Evolutionary conservation across 345 rosid genomes (phyloP).

Genomic region (sweet orange (Citrus sinensis)): DNA sequence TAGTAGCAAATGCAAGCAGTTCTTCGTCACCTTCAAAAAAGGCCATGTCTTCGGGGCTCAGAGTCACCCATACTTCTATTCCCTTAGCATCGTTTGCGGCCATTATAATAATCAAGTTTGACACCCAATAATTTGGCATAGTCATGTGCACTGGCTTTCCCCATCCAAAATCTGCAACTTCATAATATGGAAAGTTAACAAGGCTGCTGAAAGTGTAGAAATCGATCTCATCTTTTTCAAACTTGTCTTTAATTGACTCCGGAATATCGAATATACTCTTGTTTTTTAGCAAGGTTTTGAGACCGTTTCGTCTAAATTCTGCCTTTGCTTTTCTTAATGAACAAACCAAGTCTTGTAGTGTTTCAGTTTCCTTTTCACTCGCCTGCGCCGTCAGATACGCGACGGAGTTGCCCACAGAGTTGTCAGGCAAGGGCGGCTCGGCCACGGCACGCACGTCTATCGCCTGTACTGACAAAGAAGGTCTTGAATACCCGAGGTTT

Average conservation of each 20-base stretch:
- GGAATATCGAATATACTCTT: neutral
- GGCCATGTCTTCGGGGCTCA: conserved; percentile 25
- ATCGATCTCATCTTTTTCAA: conserved; percentile 18
- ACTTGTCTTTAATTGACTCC: conserved; percentile 15
- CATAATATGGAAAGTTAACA: conserved; percentile 19
- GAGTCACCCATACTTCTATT: conserved; percentile 7
- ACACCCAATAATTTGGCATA: neutral
- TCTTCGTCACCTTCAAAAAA: conserved; percentile 14
- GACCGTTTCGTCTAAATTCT: conserved; percentile 16
- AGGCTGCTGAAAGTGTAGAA: conserved; percentile 12
- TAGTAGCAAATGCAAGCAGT: conserved; percentile 16
- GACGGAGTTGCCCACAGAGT: conserved; percentile 5
- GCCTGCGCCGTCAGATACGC: conserved; percentile 17
- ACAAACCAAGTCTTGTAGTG: conserved; percentile 19
- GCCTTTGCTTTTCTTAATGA: conserved; percentile 18
- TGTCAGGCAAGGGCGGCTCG: neutral
- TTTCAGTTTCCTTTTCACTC: conserved; percentile 18
- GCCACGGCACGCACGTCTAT: conserved; percentile 2
- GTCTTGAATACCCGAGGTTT: neutral
- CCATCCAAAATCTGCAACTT: conserved; percentile 32
- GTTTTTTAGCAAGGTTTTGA: neutral
- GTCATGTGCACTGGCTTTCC: conserved; percentile 34
- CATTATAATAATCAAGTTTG: neutral
- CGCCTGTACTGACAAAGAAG: neutral
- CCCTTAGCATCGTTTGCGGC: conserved; percentile 17